phyloP scores from a whole-genome alignment of 805 yeast species.

The Metschnikowia lachancei region DNA sequence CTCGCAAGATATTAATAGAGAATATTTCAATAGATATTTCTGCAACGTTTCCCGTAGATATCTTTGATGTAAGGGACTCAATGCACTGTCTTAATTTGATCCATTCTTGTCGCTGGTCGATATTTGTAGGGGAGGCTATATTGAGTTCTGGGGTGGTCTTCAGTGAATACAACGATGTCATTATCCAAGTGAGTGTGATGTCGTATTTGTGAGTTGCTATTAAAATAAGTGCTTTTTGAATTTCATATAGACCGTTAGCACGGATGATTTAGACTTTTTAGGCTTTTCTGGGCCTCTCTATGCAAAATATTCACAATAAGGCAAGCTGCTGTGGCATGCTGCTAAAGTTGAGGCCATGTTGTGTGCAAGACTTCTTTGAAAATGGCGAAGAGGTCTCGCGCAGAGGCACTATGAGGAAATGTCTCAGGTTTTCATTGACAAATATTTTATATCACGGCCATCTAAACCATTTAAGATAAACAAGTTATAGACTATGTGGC shows the following conservation, averaged over 20 bases:
- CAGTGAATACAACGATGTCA: background rate
- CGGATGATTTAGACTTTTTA: no score
- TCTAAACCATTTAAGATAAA: no score
- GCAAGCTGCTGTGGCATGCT: background rate
- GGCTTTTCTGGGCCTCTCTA: no score
- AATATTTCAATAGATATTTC: constrained; percentile 49
- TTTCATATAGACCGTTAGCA: no score
- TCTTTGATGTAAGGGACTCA: constrained; percentile 47
- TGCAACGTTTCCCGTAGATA: constrained; percentile 24
- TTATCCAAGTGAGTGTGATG: background rate
- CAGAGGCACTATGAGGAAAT: constrained; percentile 2
- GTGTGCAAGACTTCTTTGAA: background rate
- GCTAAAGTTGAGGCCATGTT: background rate
- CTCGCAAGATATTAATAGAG: constrained; percentile 56
- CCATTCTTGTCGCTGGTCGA: constrained; percentile 57
- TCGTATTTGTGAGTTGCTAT: no score
- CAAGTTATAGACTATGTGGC: background rate
- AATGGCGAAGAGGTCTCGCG: background rate
- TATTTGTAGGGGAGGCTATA: background rate
- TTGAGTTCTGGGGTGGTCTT: background rate
- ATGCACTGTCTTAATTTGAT: constrained; percentile 46
- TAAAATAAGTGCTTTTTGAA: no score
- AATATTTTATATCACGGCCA: no score
- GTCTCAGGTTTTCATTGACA: no score
- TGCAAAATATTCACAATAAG: no score